Base-by-base conservation (phyloP, 306 rosid genomes). In the Cicer cuneatum region DNA sequence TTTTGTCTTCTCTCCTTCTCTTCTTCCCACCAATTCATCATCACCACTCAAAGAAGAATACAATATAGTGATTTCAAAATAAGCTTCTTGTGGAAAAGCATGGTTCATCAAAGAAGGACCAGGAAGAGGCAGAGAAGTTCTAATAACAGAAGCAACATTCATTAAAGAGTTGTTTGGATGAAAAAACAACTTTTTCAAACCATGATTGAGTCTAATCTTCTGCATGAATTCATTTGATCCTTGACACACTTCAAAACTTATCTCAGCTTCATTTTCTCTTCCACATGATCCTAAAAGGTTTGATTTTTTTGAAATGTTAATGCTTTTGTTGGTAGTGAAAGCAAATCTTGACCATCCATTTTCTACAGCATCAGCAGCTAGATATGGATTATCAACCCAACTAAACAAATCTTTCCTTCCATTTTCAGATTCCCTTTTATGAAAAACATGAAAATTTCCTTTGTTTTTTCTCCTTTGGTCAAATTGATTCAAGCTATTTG, bases 341-440 rank as follows among this genome's bases (percentile, higher is more conserved):
- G 86, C 93, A 76, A 92, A 95, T 77, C 90, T 88, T 2, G 96
- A 89, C 99, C 98, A 95, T 1, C 98, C 99, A 63, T 92, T 86
- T 75, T 95, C 98, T 2, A 95, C 92, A 65, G 99, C 98, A 69
- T 92, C 99, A 38, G 86, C 77, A 33, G 90, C 78, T 4, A 87
- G 79, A 13, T 87, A 78, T 5, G 98, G 99, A 63, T 90, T 85
- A 71, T 95, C 93, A 29, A 53, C 71, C 99, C 98, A 95, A 29
- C 59, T 89, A 59, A 95, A 95, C 54, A 90, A 71, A 21, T 83
- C 72, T 24, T 77, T 90, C 45, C 77, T 89, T 65, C 66, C 52
- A 46, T 10, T 86, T 40, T 54, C 78, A 5, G 87, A 81, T 46
- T 69, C 66, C 45, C 86, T 90, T 9, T 82, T 85, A 8, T 82